Conservation (phyloP, 2,329 filamentous ascomycete species). For the Raffaelea albimanens region DNA sequence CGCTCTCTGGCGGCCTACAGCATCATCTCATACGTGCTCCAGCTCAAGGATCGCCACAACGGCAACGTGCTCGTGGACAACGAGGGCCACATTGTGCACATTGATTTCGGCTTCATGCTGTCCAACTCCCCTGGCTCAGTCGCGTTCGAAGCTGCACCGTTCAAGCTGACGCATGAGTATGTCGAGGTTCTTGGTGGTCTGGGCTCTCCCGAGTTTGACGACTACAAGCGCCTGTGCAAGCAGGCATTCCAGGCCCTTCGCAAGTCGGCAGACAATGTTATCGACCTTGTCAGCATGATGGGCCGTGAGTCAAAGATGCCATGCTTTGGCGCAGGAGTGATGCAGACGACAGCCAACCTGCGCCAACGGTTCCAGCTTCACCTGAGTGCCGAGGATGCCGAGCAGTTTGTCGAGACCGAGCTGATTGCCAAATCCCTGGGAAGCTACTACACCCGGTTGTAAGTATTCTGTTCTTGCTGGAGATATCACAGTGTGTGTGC, state of each 20-base stretch:
- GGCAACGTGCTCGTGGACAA: slow-evolving; percentile 81
- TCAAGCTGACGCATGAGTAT: slow-evolving; percentile 76
- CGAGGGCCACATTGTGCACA: slow-evolving; percentile 78
- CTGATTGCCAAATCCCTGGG: slow-evolving; percentile 72
- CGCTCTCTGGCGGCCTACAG: slow-evolving; percentile 78
- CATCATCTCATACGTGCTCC: slow-evolving; percentile 73
- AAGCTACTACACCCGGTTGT: slow-evolving; percentile 82
- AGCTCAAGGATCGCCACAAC: slow-evolving; percentile 80
- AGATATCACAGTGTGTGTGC: neutral
- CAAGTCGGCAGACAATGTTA: slow-evolving; percentile 69
- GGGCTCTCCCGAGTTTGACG: slow-evolving; percentile 58
- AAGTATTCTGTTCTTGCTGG: slow-evolving; percentile 25
- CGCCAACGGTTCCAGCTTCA: slow-evolving; percentile 73
- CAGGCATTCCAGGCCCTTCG: slow-evolving; percentile 75
- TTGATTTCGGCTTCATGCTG: slow-evolving; percentile 85
- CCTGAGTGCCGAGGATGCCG: slow-evolving; percentile 71
- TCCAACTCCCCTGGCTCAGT: slow-evolving; percentile 78
- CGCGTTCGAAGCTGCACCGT: slow-evolving; percentile 78
- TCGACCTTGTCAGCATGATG: slow-evolving; percentile 79
- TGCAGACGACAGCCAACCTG: slow-evolving; percentile 58
- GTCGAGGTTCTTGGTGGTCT: slow-evolving; percentile 73
- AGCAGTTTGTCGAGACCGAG: slow-evolving; percentile 71
- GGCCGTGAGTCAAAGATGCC: slow-evolving; percentile 76
- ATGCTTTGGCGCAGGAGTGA: slow-evolving; percentile 67
- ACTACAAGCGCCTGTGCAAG: slow-evolving; percentile 73